Evolutionary conservation across 768 basidiomycete genomes (phyloP), one percentile per base, ranked within the genome.

Genomic region (Lentinula sp.): DNA sequence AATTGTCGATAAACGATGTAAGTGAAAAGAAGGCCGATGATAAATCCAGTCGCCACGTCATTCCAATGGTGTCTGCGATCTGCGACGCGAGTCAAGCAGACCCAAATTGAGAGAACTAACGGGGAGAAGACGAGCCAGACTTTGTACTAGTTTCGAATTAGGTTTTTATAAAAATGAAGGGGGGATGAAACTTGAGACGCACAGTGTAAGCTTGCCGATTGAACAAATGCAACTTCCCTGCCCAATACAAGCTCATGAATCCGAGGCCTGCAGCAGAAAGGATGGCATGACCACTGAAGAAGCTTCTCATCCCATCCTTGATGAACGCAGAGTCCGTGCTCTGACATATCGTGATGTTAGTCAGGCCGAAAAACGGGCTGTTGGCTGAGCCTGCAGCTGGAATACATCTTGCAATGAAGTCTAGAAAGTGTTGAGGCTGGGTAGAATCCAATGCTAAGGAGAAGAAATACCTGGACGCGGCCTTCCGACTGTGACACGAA

Each of bases 211-310:
- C 56, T 45, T 58, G 62, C 31, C 59, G 58, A 51, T 67, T 65
- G 54, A 69, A 69, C 4, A 69, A 57, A 16, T 67, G 68, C 23
- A 69, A 45, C 57, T 69, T 69, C 8, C 66, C 68, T 28, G 66
- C 68, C 61, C 56, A 65, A 51, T 69, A 69, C 13, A 69, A 57
- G 23, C 65, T 67, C 45, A 62, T 64, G 35, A 62, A 69, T 28
- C 64, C 63, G 28, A 66, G 54, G 8, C 65, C 65, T 9, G 61
- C 46, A 5, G 68, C 64, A 11, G 68, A 66, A 39, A 69, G 66
- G 57, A 64, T 65, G 37, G 68, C 66, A 61, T 69, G 68, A n/a
- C 68, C 68, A 42, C 68, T 69, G 64, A 69, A 69, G 60, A 69
- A 69, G 50, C 68, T 69, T 46, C 68, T 65, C 60, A 67, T 65